phyloP scores from a whole-genome alignment of 768 basidiomycete species.

The Pleurotus pulmonarius region DNA sequence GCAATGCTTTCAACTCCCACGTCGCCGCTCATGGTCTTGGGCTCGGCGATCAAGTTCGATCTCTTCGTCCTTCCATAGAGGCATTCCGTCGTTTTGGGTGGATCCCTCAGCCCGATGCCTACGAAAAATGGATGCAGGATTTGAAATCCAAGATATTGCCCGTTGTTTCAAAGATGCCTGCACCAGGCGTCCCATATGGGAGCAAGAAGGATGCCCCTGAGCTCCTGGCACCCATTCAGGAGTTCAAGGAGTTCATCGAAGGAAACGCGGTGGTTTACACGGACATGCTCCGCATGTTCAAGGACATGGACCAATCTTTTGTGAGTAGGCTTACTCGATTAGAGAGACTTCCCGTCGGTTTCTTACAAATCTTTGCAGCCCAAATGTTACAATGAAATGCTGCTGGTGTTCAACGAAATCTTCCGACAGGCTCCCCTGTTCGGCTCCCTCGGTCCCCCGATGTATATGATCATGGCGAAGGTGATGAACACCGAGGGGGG shows the following conservation, averaged over 20 bases:
- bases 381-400: constrained; percentile 35
- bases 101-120: too few relatives aligned
- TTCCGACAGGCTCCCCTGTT: constrained; percentile 36
- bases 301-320: background rate
- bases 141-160: too few relatives aligned
- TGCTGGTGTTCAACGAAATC: constrained; percentile 36
- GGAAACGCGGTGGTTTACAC: constrained; percentile 21
- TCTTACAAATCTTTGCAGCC: constrained; percentile 19
- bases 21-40: too few relatives aligned
- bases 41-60: too few relatives aligned
- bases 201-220: too few relatives aligned
- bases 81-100: too few relatives aligned
- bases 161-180: too few relatives aligned
- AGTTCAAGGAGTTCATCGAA: constrained; percentile 27
- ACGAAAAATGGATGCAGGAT: too few relatives aligned
- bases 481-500: constrained; percentile 31
- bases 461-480: constrained; percentile 40
- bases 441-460: constrained; percentile 29
- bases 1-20: too few relatives aligned
- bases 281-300: constrained; percentile 31
- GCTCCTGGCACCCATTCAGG: constrained; percentile 11
- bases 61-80: too few relatives aligned
- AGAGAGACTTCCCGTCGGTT: background rate
- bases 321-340: background rate
- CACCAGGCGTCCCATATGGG: too few relatives aligned